Conservation (phyloP, 163 green algal species). For the Scenedesmus sp. region DNA sequence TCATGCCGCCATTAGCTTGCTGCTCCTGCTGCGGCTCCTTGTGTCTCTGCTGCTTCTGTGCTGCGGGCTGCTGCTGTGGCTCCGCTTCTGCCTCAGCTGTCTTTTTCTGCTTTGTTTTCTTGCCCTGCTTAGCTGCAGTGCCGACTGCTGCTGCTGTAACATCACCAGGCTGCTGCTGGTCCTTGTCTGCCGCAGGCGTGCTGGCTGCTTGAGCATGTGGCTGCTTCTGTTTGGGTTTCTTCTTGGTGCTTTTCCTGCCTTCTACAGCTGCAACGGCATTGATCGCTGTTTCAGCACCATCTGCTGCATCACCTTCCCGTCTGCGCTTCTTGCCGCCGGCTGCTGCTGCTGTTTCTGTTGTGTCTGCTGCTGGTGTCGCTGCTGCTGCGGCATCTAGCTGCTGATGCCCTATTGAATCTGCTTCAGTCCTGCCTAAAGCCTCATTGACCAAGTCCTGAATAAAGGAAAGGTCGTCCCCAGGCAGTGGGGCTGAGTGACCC, state of each 20-base stretch:
- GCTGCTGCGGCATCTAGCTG: not conserved
- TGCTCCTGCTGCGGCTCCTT: not conserved
- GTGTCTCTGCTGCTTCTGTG: not conserved
- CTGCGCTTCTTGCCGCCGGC: conserved; percentile 14
- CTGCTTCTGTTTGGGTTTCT: conserved; percentile 47
- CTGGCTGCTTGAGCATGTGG: not conserved
- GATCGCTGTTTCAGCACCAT: not conserved
- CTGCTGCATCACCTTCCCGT: not conserved
- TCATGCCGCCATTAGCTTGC: not conserved
- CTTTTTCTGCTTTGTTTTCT: conserved; percentile 6
- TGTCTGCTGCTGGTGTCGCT: not conserved
- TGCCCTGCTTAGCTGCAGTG: not conserved
- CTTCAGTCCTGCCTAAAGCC: not conserved
- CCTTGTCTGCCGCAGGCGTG: not conserved
- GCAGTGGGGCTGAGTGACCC: not conserved
- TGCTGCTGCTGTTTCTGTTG: not conserved
- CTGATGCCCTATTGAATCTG: not conserved
- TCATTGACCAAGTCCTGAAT: conserved; percentile 30
- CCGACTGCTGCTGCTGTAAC: conserved; percentile 9
- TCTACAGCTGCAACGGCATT: not conserved
- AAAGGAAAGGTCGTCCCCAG: not conserved
- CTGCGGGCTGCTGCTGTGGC: conserved; percentile 16
- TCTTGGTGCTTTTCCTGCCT: not conserved
- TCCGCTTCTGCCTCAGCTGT: not conserved
- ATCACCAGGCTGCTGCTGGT: conserved; percentile 15